A percentile compares a stretch with the other conserved stretches of the same genome.
Evolutionary conservation across 2,329 filamentous ascomycete genomes (phyloP).

Genomic region (Cordyceps fumosorosea): DNA sequence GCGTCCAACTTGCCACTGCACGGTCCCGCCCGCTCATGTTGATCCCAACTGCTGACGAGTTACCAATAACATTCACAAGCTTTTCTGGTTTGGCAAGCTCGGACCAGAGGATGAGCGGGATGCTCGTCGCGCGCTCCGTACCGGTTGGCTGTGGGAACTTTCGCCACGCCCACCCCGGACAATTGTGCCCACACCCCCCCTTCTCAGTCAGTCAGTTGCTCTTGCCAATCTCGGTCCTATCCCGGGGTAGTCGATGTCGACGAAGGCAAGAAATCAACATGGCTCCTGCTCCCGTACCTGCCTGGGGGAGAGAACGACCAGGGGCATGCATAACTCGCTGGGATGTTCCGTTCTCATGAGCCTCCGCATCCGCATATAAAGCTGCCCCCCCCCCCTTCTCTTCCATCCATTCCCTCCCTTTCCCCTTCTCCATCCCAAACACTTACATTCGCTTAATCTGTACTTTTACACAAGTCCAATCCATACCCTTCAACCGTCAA

Average conservation of each 20-base stretch:
- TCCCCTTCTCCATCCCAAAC: slow-evolving; percentile 20
- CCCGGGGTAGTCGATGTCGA: neutral
- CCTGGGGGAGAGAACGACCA: neutral
- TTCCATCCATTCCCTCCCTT: slow-evolving; percentile 15
- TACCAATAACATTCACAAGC: too few relatives aligned
- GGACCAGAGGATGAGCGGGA: too few relatives aligned
- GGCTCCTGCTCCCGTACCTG: neutral
- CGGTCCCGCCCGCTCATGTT: too few relatives aligned
- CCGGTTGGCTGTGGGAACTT: neutral
- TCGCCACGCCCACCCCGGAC: neutral
- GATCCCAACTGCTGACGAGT: too few relatives aligned
- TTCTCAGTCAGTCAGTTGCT: neutral
- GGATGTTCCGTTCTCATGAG: neutral
- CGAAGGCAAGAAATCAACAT: neutral
- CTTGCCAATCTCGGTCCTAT: neutral
- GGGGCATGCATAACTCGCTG: neutral
- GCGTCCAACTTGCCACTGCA: too few relatives aligned
- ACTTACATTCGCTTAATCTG: slow-evolving; percentile 25
- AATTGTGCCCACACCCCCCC: neutral
- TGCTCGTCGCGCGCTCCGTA: neutral
- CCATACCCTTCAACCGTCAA: slow-evolving; percentile 21
- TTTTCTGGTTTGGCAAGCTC: too few relatives aligned
- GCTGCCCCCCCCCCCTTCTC: slow-evolving; percentile 16
- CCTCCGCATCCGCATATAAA: slow-evolving; percentile 22
- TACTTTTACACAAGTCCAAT: slow-evolving; percentile 12